phyloP scores from a whole-genome alignment of 495 filamentous ascomycete species.

The Penicillium odoratum region DNA sequence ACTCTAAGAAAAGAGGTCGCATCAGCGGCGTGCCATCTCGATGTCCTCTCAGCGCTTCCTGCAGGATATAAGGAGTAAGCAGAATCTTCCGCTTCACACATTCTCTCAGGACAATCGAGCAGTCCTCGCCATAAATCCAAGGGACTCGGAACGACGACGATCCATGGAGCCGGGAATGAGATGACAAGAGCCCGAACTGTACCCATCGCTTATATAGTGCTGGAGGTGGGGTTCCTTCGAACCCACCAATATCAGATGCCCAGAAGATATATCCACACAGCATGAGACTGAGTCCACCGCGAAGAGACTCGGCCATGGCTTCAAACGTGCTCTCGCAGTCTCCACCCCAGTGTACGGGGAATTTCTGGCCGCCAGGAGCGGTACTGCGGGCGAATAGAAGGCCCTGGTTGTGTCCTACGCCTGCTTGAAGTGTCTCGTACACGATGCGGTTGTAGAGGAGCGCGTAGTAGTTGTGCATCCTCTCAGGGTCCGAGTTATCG shows the following conservation, averaged over 20 bases:
- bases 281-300: slow-evolving; percentile 66
- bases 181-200: slow-evolving; percentile 67
- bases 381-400: slow-evolving; percentile 69
- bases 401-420: slow-evolving; percentile 58
- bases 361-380: slow-evolving; percentile 65
- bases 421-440: slow-evolving; percentile 60
- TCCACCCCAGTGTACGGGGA: slow-evolving; percentile 65
- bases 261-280: slow-evolving; percentile 69
- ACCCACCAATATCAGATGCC: slow-evolving; percentile 71
- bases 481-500: slow-evolving; percentile 55
- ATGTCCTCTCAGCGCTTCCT: slow-evolving; percentile 51
- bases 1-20: slow-evolving; percentile 64
- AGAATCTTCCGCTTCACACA: slow-evolving; percentile 63
- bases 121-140: slow-evolving; percentile 68
- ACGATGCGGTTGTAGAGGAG: slow-evolving; percentile 69
- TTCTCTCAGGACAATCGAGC: slow-evolving; percentile 54
- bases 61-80: slow-evolving; percentile 62
- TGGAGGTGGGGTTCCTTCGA: slow-evolving; percentile 65
- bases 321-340: slow-evolving; percentile 73
- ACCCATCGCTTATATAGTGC: slow-evolving; percentile 79
- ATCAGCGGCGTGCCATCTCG: slow-evolving; percentile 53
- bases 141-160: slow-evolving; percentile 68
- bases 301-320: slow-evolving; percentile 71
- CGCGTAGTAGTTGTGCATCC: slow-evolving; percentile 77
- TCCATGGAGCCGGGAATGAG: slow-evolving; percentile 67